Evolutionary conservation across 805 yeast species (phyloP), one percentile per base, ranked within the genome.

Genomic region (Schizosaccharomyces cryophilus): DNA sequence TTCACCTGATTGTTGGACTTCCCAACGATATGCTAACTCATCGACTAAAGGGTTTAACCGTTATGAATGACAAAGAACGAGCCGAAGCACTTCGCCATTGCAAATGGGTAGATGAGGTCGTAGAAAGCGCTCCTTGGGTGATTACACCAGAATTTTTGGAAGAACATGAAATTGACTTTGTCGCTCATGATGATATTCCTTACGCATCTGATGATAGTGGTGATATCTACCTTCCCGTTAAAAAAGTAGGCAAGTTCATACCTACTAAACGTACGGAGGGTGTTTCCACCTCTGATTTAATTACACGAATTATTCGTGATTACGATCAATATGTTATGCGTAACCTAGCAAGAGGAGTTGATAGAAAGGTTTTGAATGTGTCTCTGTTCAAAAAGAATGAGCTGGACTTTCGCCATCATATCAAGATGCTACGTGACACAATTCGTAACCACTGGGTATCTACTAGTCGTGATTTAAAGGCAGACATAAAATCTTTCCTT

Each of bases 381-480:
- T 85, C 95, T 38, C 93, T 98, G 98, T 77, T 93, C 67, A 93
- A 93, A 74, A 93, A 93, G 73, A 93, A 93, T 71, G 98, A 93
- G 74, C 77, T 93, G 66, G 98, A 93, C 64, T 79, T 93, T 73
- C 88, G 86, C 71, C 87, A 88, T 66, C 95, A 89, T 69, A 84
- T 93, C 64, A 80, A 75, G 64, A 95, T 87, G 64, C 90, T 93
- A 74, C 77, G 96, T 66, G 79, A 85, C 13, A 26, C 47, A 26
- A 15, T 59, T 24, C 54, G 61, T 26, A 59, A 24, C 21, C 48
- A 59, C 29, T 59, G 61, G 61, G 40, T 42, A 17, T 21, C 61
- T 29, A 59, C 54, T 19, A 42, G 54, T 42, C 61, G 54, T 40
- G 61, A 59, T 47, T 17, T 59, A 55, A 19, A 47, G 26, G 61